Evolutionary conservation across 1,284 basidiomycete genomes (phyloP).

Genomic region (Albatrellus sp.): DNA sequence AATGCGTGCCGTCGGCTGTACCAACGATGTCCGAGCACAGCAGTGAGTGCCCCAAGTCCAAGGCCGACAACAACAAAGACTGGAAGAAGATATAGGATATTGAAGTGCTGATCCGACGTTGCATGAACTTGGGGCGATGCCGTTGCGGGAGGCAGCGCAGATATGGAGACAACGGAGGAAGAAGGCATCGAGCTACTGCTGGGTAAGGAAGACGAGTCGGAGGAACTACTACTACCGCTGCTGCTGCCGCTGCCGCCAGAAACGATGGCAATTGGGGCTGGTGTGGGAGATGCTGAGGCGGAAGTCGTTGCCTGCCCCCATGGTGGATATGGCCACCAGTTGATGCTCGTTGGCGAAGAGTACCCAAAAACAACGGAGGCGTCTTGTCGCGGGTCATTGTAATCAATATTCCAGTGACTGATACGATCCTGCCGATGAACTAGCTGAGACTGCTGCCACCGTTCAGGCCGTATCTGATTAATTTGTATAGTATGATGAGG

Average conservation of each 20-base stretch:
- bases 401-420: neutral
- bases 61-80: slow-evolving; percentile 26
- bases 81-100: slow-evolving; percentile 26
- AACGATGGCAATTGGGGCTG: neutral
- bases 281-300: neutral
- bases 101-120: slow-evolving; percentile 14
- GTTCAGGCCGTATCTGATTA: neutral
- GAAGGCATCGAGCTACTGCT: neutral
- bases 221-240: neutral
- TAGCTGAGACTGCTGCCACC: neutral
- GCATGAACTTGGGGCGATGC: slow-evolving; percentile 14
- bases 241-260: neutral
- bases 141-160: slow-evolving; percentile 27
- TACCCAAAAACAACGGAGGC: neutral
- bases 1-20: slow-evolving; percentile 5
- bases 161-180: slow-evolving; percentile 18
- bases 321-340: slow-evolving; percentile 21
- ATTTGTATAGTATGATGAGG: neutral
- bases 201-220: neutral
- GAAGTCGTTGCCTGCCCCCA: slow-evolving; percentile 9
- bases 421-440: neutral
- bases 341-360: slow-evolving; percentile 11
- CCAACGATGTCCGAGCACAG: slow-evolving; percentile 17
- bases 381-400: neutral
- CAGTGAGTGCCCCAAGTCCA: slow-evolving; percentile 19